These are phyloP conservation scores for Lactarius pseudohatsudake DNA, from an alignment of 768 basidiomycete genomes.

Conservation along the genomic window DNA sequence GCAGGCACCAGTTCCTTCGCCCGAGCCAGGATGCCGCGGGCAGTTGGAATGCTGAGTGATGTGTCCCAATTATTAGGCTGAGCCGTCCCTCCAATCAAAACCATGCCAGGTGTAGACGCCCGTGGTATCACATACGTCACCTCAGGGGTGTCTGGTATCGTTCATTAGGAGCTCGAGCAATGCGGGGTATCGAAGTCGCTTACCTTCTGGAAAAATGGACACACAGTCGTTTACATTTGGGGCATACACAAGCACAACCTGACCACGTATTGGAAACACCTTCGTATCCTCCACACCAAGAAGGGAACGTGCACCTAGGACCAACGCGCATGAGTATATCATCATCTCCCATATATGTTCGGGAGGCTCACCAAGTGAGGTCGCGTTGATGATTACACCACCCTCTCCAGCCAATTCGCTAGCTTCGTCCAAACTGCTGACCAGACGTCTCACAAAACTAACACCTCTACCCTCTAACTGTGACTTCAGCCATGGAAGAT, in stretches of 20 bases:
- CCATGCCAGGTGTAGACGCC: constrained; percentile 45
- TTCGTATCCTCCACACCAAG: constrained; percentile 78
- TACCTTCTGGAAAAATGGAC: constrained; percentile 4
- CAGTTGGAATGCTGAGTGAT: constrained; percentile 44
- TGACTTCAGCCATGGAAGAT: constrained; percentile 49
- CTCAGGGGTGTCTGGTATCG: constrained; percentile 24
- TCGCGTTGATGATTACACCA: constrained; percentile 54
- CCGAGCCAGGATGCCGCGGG: constrained; percentile 47
- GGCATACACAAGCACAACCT: constrained; percentile 74
- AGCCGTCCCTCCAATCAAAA: constrained; percentile 60
- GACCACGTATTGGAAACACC: constrained; percentile 79
- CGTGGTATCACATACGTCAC: constrained; percentile 64
- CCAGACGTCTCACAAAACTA: constrained; percentile 42
- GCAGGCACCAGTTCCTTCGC: constrained; percentile 43
- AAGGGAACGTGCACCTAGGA: constrained; percentile 62
- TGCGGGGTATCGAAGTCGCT: not conserved
- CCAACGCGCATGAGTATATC: constrained; percentile 2
- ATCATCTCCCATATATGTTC: not conserved
- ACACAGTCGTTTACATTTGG: constrained; percentile 54
- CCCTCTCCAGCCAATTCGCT: constrained; percentile 39
- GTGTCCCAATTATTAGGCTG: constrained; percentile 50
- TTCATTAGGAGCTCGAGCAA: constrained; percentile 1
- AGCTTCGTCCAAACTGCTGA: constrained; percentile 49
- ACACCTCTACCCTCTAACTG: constrained; percentile 43
- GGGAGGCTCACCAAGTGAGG: constrained; percentile 46